Evolutionary conservation across 768 basidiomycete species (phyloP).

Genomic region (Clitopilus hobsonii): DNA sequence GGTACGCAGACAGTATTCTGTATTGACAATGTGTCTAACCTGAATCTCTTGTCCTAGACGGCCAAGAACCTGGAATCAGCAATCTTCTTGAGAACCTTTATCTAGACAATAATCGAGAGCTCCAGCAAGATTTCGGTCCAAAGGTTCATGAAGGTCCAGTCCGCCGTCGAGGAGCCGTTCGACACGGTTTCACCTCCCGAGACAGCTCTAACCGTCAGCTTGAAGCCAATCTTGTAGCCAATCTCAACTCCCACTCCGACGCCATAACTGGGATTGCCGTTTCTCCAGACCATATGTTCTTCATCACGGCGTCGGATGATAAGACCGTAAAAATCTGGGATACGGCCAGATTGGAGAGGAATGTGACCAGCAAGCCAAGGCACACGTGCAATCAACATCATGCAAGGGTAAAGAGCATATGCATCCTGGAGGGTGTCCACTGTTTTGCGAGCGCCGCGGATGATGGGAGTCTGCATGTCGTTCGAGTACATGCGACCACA

Average conservation of each 20-base stretch:
- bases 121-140: constrained; percentile 90
- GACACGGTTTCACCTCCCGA: constrained; percentile 64
- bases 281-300: constrained; percentile 92
- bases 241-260: constrained; percentile 80
- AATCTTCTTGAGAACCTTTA: constrained; percentile 88
- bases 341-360: constrained; percentile 87
- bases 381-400: constrained; percentile 60
- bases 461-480: constrained; percentile 80
- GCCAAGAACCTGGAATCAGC: constrained; percentile 85
- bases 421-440: constrained; percentile 80
- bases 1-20: constrained; percentile 37
- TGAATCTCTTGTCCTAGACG: constrained; percentile 47
- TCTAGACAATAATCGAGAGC: constrained; percentile 79
- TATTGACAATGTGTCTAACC: too few species aligned
- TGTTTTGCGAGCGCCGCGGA: constrained; percentile 88
- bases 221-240: constrained; percentile 79
- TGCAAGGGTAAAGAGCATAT: constrained; percentile 63
- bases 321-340: constrained; percentile 94
- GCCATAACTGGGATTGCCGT: constrained; percentile 77
- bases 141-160: constrained; percentile 77
- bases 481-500: constrained; percentile 72
- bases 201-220: constrained; percentile 57
- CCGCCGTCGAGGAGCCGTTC: constrained; percentile 67
- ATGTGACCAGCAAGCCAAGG: constrained; percentile 82
- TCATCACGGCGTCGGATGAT: constrained; percentile 91